Base-by-base conservation (phyloP, 306 rosid species). In the Inga laurina region DNA sequence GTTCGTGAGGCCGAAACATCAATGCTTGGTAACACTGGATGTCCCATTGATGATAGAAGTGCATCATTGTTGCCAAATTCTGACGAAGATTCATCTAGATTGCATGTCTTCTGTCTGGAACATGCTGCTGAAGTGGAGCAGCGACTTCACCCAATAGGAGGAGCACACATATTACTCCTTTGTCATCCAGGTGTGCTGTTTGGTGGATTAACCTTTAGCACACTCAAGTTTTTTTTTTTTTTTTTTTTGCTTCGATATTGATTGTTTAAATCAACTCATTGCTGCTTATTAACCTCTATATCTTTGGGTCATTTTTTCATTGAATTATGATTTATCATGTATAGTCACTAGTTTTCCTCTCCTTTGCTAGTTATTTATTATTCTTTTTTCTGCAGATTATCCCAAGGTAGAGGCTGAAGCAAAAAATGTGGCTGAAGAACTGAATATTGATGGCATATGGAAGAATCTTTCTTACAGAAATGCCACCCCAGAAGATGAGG, bases 21-120 rank as follows among this genome's bases (percentile, higher is more conserved):
- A 24, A 85, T 78, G 81, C 84, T 87, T 76, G 82, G 82, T 65
- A 82, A 91, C 75, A 41, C 88, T 45, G 51, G 41, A 54, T 79
- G 76, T 77, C 74, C 88, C 52, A 75, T 77, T 64, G 90, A 80
- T 84, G 87, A 72, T 70, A 84, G 85, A 82, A 85, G 82, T 34
- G 72, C 83, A 87, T 73, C 88, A 10, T 80, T 90, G 82, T 81
- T 68, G 82, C 91, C 92, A 68, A 80, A 85, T 57, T 86, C 89
- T 46, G 94, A 97, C 18, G 92, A 91, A 61, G 98, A 97, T 83
- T 91, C 97, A 24, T 91, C 97, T 68, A 92, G 98, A 87, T 83
- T 92, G 95, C 99, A 97, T 89, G 95, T 97, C 54, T 97, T 97
- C 83, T 97, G 99, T 86, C 94, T 94, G 44, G 99, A 94, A 89